Evolutionary conservation across 768 basidiomycete genomes (phyloP).

Genomic region (Amanita brunnescens): DNA sequence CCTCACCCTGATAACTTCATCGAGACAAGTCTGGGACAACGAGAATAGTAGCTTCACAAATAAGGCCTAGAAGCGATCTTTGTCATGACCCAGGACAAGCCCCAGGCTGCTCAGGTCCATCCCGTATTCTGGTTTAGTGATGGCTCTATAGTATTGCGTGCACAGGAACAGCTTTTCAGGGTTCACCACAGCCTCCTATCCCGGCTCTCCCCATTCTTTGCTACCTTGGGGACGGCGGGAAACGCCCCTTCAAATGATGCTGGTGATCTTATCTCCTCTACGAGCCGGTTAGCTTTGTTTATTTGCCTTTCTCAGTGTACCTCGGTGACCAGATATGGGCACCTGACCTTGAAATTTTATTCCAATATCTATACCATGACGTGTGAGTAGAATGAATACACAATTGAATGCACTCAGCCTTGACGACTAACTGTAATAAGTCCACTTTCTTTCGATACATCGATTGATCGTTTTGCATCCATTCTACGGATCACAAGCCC

Average conservation of each 20-base stretch:
- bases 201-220: slow-evolving; percentile 39
- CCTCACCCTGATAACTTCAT: background rate
- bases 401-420: background rate
- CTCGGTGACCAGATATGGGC: slow-evolving; percentile 27
- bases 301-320: slow-evolving; percentile 23
- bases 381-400: slow-evolving; percentile 34
- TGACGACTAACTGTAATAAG: slow-evolving; percentile 22
- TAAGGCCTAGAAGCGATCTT: background rate
- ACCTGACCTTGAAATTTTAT: slow-evolving; percentile 44
- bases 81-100: background rate
- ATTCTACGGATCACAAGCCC: slow-evolving; percentile 51
- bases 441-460: slow-evolving; percentile 32
- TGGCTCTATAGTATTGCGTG: slow-evolving; percentile 45
- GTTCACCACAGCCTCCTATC: slow-evolving; percentile 45
- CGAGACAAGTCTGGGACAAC: background rate
- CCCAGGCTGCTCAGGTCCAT: slow-evolving; percentile 20
- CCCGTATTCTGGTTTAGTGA: slow-evolving; percentile 60
- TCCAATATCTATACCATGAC: slow-evolving; percentile 64
- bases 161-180: slow-evolving; percentile 40
- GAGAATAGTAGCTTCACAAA: background rate
- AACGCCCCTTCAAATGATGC: background rate
- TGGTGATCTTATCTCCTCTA: background rate
- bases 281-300: background rate
- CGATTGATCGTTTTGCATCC: slow-evolving; percentile 40
- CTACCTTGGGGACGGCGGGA: slow-evolving; percentile 5